These are phyloP conservation scores for Candida sp. DNA, from an alignment of 1,139 yeast species.

Conservation along the genomic window DNA sequence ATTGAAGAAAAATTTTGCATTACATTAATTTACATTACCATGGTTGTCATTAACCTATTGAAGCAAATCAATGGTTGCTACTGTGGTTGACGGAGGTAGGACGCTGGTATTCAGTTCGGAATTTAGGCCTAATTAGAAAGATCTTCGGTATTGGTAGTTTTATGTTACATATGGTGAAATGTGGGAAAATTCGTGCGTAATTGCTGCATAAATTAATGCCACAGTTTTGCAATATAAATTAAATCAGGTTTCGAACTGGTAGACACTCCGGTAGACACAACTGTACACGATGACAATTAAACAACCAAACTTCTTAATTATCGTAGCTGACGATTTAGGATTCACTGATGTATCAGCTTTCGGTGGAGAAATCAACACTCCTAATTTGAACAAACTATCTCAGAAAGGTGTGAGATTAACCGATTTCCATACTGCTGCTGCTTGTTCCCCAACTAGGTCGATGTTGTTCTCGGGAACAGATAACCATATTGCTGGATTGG, in stretches of 20 bases:
- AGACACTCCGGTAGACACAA: background rate
- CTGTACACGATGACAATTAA: constrained; percentile 1
- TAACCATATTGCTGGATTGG: constrained; percentile 59
- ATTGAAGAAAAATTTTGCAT: no score
- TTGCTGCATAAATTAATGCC: background rate
- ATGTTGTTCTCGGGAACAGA: constrained; percentile 62
- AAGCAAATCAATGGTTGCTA: no score
- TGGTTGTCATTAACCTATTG: no score
- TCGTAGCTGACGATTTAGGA: constrained; percentile 63
- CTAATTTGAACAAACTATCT: constrained; percentile 46
- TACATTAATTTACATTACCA: no score
- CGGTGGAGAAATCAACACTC: constrained; percentile 60
- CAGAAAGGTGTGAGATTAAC: constrained; percentile 45
- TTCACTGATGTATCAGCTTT: constrained; percentile 55
- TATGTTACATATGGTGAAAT: background rate
- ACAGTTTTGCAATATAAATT: background rate
- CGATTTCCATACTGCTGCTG: constrained; percentile 62
- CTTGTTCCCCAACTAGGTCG: constrained; percentile 64
- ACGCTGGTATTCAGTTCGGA: no score
- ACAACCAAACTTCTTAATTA: constrained; percentile 47
- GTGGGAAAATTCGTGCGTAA: background rate
- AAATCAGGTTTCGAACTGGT: background rate
- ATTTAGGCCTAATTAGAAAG: background rate
- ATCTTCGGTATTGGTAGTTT: background rate
- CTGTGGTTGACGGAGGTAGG: no score